Evolutionary conservation across 106 monocot species (phyloP).

Genomic region (Apostasia ramifera): DNA sequence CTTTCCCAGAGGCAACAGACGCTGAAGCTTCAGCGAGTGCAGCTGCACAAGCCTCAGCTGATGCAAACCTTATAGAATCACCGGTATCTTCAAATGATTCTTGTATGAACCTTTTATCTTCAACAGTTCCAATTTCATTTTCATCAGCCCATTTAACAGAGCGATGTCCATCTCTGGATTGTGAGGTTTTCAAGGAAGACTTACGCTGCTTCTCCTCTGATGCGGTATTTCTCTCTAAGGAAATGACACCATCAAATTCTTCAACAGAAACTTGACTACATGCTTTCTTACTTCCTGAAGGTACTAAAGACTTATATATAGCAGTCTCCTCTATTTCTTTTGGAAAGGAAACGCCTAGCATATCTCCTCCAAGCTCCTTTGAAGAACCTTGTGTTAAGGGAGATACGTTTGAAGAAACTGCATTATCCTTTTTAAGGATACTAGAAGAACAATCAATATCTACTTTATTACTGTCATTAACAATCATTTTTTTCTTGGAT

Average conservation of each 20-base stretch:
- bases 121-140: conserved; percentile 5
- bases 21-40: conserved; percentile 62
- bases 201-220: conserved; percentile 22
- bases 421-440: conserved; percentile 1
- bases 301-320: not conserved
- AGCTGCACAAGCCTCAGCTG: conserved; percentile 78
- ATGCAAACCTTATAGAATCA: conserved; percentile 36
- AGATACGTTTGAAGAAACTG: not conserved
- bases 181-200: conserved; percentile 53
- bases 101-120: conserved; percentile 15
- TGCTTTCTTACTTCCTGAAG: not conserved
- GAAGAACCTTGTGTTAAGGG: not conserved
- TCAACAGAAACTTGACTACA: not conserved
- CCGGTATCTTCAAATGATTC: conserved; percentile 18
- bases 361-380: not conserved
- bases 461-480: conserved; percentile 2
- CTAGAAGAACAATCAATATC: conserved; percentile 10
- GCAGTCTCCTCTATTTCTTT: not conserved
- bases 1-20: conserved; percentile 43
- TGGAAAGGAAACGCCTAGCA: not conserved
- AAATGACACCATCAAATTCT: conserved; percentile 6
- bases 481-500: conserved; percentile 7
- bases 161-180: conserved; percentile 18
- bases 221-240: conserved; percentile 1
- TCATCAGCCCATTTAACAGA: conserved; percentile 85